A percentile compares a stretch with the other conserved stretches of the same genome.
Evolutionary conservation across 2,329 filamentous ascomycete species (phyloP).

Genomic region (Cordyceps javanica): DNA sequence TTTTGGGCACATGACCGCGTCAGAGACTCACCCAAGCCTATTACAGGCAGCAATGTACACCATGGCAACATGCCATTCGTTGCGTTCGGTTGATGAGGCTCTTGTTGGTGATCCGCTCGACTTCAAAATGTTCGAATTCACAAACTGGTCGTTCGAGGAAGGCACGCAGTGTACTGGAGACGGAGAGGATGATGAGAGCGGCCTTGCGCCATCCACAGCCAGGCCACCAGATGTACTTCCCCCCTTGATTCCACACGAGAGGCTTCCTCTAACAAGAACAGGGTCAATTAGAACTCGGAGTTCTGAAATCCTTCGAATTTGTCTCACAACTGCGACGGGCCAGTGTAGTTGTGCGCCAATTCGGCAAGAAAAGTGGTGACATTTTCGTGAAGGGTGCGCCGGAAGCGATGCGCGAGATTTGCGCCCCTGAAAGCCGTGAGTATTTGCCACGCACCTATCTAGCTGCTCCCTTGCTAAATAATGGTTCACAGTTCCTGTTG

Average conservation of each 20-base stretch:
- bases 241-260: slow-evolving; percentile 23
- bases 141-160: slow-evolving; percentile 87
- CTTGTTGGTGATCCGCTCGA: slow-evolving; percentile 91
- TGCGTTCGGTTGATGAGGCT: slow-evolving; percentile 80
- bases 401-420: slow-evolving; percentile 94
- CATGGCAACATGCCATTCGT: slow-evolving; percentile 95
- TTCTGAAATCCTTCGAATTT: slow-evolving; percentile 89
- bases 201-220: slow-evolving; percentile 81
- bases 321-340: slow-evolving; percentile 86
- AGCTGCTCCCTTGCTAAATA: slow-evolving; percentile 3
- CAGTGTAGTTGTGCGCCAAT: slow-evolving; percentile 86
- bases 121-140: slow-evolving; percentile 98
- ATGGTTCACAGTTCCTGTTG: slow-evolving; percentile 57
- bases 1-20: slow-evolving; percentile 42
- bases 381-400: slow-evolving; percentile 96
- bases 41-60: slow-evolving; percentile 69
- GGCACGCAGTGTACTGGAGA: slow-evolving; percentile 62
- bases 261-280: slow-evolving; percentile 20
- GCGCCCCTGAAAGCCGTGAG: slow-evolving; percentile 70
- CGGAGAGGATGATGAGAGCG: slow-evolving; percentile 64
- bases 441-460: slow-evolving; percentile 15
- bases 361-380: slow-evolving; percentile 75
- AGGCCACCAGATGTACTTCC: slow-evolving; percentile 59
- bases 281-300: slow-evolving; percentile 73
- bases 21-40: slow-evolving; percentile 25